Base-by-base conservation (phyloP, 345 rosid species). In the Luvunga scandens region DNA sequence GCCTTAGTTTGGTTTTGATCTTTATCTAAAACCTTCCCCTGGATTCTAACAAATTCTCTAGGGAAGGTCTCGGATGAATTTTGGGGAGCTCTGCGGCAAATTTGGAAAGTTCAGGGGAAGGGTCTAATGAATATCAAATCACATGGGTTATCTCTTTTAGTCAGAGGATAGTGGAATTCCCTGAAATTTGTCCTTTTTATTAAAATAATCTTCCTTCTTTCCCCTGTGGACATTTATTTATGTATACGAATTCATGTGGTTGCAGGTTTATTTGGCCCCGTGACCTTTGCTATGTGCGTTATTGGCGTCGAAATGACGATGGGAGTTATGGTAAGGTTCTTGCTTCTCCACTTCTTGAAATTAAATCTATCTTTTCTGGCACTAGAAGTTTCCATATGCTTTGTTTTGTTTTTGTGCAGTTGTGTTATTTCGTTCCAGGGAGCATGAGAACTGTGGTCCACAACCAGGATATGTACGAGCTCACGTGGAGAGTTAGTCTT, bases 261-360 rank as follows among this genome's bases (percentile, higher is more conserved):
- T 85, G 82, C 89, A 97, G 99, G 93, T 75, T 94, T 85, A 93
- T 93, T 65, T 97, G 98, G 99, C 98, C 99, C 21, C 98, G 99
- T 79, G 99, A 97, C 81, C 98, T 97, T 86, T 97, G 99, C 81
- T 97, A 97, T 86, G 98, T 94, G 76, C 93, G 99, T 14, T 97
- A 97, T 80, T 97, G 99, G 99, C 94, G 99, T 53, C 88, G 98
- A 81, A 97, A 97, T 80, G 99, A 97, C 74, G 99, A 97, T 66
- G 98, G 99, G 81, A 97, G 99, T 79, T 97, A 97, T 86, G 99
- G 99, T 93, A 91, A 75, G 50, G 21, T 25, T 79, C 80, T 74
- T 68, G 50, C 69, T 73, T 75, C 39, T 25, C 61, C 38, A 42
- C 62, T 72, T 73, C 39, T 66, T 71, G 72, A 66, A 80, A 84